phyloP scores from a whole-genome alignment of 1,139 yeast species.

The Sugiyamaella pinicola region DNA sequence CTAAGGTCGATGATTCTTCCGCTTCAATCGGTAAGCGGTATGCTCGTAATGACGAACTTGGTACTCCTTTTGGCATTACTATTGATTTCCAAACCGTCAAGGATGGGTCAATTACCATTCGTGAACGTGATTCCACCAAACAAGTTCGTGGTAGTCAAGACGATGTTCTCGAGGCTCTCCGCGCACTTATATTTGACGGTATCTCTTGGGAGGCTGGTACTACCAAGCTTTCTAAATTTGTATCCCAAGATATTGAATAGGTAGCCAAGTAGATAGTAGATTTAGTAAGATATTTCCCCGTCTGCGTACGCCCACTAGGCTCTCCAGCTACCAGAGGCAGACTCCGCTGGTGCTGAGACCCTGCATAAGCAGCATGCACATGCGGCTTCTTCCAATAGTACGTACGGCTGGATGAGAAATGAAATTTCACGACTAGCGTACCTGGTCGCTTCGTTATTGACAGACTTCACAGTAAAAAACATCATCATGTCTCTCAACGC shows the following conservation, averaged over 20 bases:
- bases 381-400: neutral
- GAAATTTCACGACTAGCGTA: conserved; percentile 6
- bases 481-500: conserved; percentile 24
- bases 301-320: neutral
- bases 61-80: conserved; percentile 98
- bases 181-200: conserved; percentile 72
- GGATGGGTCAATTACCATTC: conserved; percentile 88
- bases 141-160: conserved; percentile 93
- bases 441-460: no score
- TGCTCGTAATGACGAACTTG: conserved; percentile 98
- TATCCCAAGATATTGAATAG: conserved; percentile 33
- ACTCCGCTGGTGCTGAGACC: no score
- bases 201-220: conserved; percentile 87
- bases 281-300: neutral
- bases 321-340: no score
- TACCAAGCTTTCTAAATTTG: conserved; percentile 44
- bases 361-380: no score
- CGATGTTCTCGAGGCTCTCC: conserved; percentile 77
- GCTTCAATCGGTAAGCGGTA: conserved; percentile 99
- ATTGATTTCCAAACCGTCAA: conserved; percentile 92
- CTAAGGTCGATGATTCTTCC: conserved; percentile 95
- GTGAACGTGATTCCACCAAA: conserved; percentile 97
- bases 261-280: neutral
- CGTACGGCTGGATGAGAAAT: conserved; percentile 11
- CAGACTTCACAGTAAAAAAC: neutral